These are phyloP conservation scores for Phytophthora macrochlamydospora DNA, from an alignment of 352 stramenopile genomes.

Conservation along the genomic window DNA sequence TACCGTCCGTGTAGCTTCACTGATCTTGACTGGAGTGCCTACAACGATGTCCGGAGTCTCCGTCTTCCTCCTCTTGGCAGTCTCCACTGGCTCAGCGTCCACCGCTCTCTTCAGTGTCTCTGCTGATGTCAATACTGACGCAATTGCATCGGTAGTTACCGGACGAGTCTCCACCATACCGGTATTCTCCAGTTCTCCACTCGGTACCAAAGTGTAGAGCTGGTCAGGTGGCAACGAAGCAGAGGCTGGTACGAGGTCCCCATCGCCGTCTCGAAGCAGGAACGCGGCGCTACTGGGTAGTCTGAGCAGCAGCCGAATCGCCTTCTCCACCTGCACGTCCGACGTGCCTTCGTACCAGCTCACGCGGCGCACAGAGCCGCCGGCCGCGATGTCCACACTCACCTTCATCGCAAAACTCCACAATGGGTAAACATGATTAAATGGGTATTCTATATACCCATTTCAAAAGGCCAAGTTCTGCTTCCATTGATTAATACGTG, in stretches of 20 bases:
- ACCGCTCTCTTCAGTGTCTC: constrained; percentile 1
- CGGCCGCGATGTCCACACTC: constrained; percentile 26
- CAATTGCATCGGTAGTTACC: not conserved
- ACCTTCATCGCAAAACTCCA: constrained; percentile 28
- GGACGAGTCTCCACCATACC: not conserved
- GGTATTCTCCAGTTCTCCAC: constrained; percentile 2
- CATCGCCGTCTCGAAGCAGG: constrained; percentile 51
- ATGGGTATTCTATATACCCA: no score
- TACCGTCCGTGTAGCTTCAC: not conserved
- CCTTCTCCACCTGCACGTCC: constrained; percentile 48
- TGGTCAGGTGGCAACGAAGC: constrained; percentile 38
- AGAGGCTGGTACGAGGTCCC: constrained; percentile 48
- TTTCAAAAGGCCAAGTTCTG: no score
- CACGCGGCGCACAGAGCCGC: constrained; percentile 31
- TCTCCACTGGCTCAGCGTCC: not conserved
- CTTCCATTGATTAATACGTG: no score
- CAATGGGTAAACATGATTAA: no score
- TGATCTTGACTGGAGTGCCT: not conserved
- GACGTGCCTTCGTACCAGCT: constrained; percentile 64
- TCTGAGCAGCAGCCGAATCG: constrained; percentile 45
- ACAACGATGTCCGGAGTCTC: not conserved
- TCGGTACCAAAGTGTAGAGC: constrained; percentile 38
- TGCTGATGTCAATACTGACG: constrained; percentile 15
- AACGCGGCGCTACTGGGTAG: constrained; percentile 30
- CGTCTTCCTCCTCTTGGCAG: constrained; percentile 20